phyloP scores from a whole-genome alignment of 371 early-diverging fungal genomes.

The Mortierella sp. region DNA sequence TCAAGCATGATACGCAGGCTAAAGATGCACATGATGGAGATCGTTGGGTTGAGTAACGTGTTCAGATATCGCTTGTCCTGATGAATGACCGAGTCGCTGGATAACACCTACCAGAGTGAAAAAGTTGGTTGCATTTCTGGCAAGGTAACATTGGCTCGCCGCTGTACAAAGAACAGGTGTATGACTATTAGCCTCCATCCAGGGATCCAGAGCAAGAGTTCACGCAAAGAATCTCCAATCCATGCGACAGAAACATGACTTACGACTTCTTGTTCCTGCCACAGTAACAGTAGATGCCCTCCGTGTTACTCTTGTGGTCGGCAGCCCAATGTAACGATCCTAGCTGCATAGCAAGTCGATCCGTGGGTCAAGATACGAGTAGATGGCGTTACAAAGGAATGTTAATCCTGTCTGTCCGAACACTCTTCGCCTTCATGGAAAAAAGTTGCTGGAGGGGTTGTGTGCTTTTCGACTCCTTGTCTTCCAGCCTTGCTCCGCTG shows the following conservation, averaged over 20 bases:
- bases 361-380: too few relatives aligned
- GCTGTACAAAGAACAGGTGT: too few relatives aligned
- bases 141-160: constrained; percentile 70
- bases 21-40: constrained; percentile 3
- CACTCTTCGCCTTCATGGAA: too few relatives aligned
- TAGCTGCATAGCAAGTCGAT: constrained; percentile 10
- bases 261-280: constrained; percentile 64
- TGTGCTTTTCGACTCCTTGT: too few relatives aligned
- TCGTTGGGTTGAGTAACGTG: background rate
- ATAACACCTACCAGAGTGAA: constrained; percentile 74
- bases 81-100: constrained; percentile 2
- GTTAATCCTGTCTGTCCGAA: too few relatives aligned
- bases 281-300: constrained; percentile 73
- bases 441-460: too few relatives aligned
- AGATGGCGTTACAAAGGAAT: too few relatives aligned
- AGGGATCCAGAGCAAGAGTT: background rate
- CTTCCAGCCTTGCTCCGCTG: too few relatives aligned
- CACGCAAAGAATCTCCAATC: too few relatives aligned
- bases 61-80: background rate
- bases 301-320: constrained; percentile 58
- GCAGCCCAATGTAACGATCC: constrained; percentile 35
- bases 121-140: constrained; percentile 65
- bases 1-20: constrained; percentile 59
- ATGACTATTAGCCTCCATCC: constrained; percentile 38
- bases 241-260: too few relatives aligned